phyloP scores from a whole-genome alignment of 176 grass and related monocot genomes.

The Neostapfia colusana region DNA sequence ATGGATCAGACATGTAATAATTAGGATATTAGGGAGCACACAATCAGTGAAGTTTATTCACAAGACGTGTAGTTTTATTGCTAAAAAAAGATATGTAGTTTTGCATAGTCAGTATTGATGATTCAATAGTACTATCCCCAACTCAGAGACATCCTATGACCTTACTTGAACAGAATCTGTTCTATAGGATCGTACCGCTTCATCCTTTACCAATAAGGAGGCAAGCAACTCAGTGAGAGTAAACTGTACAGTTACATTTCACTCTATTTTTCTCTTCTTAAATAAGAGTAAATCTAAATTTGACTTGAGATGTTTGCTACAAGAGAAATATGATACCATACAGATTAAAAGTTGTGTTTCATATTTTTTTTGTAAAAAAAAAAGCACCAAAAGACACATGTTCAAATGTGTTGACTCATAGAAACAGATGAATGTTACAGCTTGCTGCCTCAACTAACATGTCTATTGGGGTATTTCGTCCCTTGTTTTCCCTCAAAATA shows the following conservation, averaged over 20 bases:
- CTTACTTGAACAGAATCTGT: too few relatives aligned
- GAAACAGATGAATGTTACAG: not conserved
- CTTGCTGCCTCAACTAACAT: not conserved
- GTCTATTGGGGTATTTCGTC: not conserved
- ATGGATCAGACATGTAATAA: not conserved
- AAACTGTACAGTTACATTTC: not conserved
- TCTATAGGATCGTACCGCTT: too few relatives aligned
- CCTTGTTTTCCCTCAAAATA: not conserved
- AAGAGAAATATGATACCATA: not conserved
- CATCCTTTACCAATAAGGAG: too few relatives aligned
- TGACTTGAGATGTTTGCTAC: not conserved
- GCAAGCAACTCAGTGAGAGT: not conserved
- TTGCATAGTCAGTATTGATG: not conserved
- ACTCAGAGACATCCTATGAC: not conserved
- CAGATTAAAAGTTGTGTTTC: not conserved
- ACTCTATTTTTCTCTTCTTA: not conserved
- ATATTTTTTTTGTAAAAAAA: not conserved
- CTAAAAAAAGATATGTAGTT: too few relatives aligned
- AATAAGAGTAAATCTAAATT: conserved; percentile 1
- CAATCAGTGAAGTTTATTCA: not conserved
- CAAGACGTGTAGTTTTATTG: not conserved
- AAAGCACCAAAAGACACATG: not conserved
- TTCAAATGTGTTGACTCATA: not conserved
- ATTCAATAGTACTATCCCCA: not conserved
- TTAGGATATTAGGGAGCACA: not conserved